Base-by-base conservation (phyloP, 495 filamentous ascomycete genomes). In the Neurospora tetraspora region DNA sequence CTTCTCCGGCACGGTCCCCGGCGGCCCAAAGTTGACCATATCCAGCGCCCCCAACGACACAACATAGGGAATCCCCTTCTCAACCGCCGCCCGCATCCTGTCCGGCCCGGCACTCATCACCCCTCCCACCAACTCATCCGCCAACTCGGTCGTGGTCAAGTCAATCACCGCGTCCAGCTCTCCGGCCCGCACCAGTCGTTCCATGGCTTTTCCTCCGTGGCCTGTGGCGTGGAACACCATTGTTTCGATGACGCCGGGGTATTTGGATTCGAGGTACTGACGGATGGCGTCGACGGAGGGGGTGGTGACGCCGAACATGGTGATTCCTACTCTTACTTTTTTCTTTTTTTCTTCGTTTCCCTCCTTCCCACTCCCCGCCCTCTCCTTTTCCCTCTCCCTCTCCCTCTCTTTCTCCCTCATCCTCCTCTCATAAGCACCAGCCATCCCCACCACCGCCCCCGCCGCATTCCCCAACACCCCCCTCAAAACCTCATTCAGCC, bases 301-400 rank as follows among this genome's bases (percentile, higher is more conserved):
- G 0, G 89, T 92, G 2, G 91, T 93, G 10, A 93, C 90, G 10
- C 91, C 91, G 75, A 92, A 93, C 91, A 92, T 92, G 39, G 89
- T 90, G 47, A 92, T 85, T 0, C 86, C 90, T 12, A 92, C 81
- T 0, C 83, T 75, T 27, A 79, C 84, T 74, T 85, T 87, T 0
- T 70, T 9, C 20, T 36, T 18, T 9, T 4, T 34, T 31, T 5
- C 5, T 12, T 2, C 47, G 2, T 31, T 1, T 4, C n/a, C 42
- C 40, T 70, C 37, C 72, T 8, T 18, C 18, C 68, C 39, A 14
- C n/a, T 59, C 34, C 53, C 43, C 34, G 5, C 2, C 31, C 31
- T 8, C 37, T 31, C 38, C 72, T 37, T 11, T 8, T 14, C 20
- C 69, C 39, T 12, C 11, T 59, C 34, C 53, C 43, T 3, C 4